Evolutionary conservation across 129 eudicot species (phyloP), one percentile per base, ranked within the genome.

Genomic region (Flaveria sonorensis): DNA sequence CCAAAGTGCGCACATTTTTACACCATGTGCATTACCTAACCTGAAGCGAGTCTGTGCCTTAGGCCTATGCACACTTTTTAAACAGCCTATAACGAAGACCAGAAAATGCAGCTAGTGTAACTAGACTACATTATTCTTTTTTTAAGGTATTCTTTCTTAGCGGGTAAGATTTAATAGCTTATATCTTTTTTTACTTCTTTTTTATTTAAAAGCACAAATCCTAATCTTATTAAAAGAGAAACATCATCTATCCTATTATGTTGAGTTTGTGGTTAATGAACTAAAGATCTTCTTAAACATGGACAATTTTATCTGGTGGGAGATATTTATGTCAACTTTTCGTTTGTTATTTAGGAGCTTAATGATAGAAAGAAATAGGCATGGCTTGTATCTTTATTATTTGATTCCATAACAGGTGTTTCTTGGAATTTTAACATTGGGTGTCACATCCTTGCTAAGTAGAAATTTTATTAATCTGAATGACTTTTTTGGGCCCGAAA

Each of bases 321-420:
- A 39, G 63, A 53, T 11, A 55, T 50, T 71, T 72, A 30, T 36
- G 50, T n/a, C 65, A 72, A 48, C 46, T 72, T 72, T 39, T 72
- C 0, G 21, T 36, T 36, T 72, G 67, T 72, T 55, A 3, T 20
- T 43, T 53, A 72, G 47, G 76, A 53, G 19, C 12, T 32, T 21
- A 12, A 55, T 73, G 13, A 12, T 39, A 73, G 57, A n/a, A 56
- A 55, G 13, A 40, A 73, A 60, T 3, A 14, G 18, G 71, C 2
- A 42, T 71, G 63, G 20, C 61, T 18, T n/a, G 71, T 30, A 75
- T 75, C 60, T 62, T 23, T 45, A 46, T 75, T 71, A 9, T 75
- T 61, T n/a, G 61, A 26, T 62, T 40, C 19, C 14, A 62, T 75
- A 75, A 62, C 72, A 30, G 65, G 40, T 48, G 18, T 64, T 8